Evolutionary conservation across 2,329 filamentous ascomycete species (phyloP), one percentile per base, ranked within the genome.

Genomic region (Aspergillus tanneri): DNA sequence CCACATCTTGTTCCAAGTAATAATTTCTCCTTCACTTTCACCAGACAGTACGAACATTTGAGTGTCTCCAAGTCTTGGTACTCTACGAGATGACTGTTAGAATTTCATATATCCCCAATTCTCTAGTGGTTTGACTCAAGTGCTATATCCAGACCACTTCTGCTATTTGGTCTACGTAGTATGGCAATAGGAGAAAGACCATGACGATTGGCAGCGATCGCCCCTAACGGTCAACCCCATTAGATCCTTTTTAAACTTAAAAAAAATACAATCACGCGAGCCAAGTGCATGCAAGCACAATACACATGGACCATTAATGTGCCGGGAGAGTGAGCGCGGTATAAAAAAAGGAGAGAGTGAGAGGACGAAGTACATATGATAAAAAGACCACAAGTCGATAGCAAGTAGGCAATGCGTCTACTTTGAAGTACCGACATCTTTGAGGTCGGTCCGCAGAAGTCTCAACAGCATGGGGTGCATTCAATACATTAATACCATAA

Each of bases 1-100:
- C 62, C 62, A 65, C 61, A 64, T 61, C 59, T 57, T 54, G 53
- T 52, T 59, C 42, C 46, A 47, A 43, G 30, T 47, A 49, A 16
- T 27, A 38, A 49, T 22, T 5, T n/a, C 25, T 21, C 22, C 24
- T 21, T 47, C 43, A 46, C 24, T 44, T 34, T 9, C 7, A 34
- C 40, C 46, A 49, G 48, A 53, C 43, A 52, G 45, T 46, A 49
- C 51, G 38, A 43, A 43, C 44, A 40, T 42, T 36, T 44, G 34
- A 38, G 35, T 46, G 36, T 28, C 21, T 53, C 32, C 19, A 19
- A 27, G 42, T 42, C 28, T 43, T 25, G 39, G 30, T 27, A 11
- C 19, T 24, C 28, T 30, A 43, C 24, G 28, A 16, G 19, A 21
- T 34, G 41, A 14, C 28, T 18, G 27, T 43, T 21, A 18, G 30